Evolutionary conservation across 306 rosid species (phyloP).

Genomic region (Pterocarpus macrocarpus): DNA sequence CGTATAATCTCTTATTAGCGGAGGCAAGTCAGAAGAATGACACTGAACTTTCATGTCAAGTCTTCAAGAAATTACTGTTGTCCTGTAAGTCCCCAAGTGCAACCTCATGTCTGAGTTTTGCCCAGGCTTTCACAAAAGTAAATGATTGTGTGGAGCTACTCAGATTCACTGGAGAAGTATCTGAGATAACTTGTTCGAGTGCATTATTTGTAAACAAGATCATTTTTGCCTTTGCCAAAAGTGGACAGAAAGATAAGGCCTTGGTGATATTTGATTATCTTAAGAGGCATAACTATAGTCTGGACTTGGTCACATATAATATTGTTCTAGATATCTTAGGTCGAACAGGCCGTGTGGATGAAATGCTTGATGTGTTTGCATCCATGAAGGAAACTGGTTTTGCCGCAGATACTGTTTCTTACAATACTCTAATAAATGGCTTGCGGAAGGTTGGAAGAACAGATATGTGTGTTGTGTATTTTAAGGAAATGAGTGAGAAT

Average conservation of each 20-base stretch:
- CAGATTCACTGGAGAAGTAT: constrained; percentile 56
- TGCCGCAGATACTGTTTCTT: constrained; percentile 70
- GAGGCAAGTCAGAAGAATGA: constrained; percentile 69
- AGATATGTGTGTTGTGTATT: constrained; percentile 63
- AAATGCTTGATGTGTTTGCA: constrained; percentile 63
- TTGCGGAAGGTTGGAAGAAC: constrained; percentile 76
- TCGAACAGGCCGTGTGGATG: constrained; percentile 60
- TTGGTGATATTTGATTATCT: constrained; percentile 66
- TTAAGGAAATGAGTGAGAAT: constrained; percentile 72
- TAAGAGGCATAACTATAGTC: constrained; percentile 49
- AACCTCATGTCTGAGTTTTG: constrained; percentile 58
- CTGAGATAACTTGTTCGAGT: constrained; percentile 57
- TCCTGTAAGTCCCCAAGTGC: constrained; percentile 57
- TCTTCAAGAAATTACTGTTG: constrained; percentile 61
- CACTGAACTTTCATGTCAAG: constrained; percentile 57
- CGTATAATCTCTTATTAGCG: constrained; percentile 57
- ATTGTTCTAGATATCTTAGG: constrained; percentile 80
- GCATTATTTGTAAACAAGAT: constrained; percentile 65
- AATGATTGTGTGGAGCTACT: constrained; percentile 56
- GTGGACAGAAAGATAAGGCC: constrained; percentile 78
- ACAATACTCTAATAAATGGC: constrained; percentile 75
- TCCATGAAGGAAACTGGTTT: constrained; percentile 68
- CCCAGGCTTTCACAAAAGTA: constrained; percentile 67
- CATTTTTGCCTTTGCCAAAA: constrained; percentile 69
- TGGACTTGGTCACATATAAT: constrained; percentile 77